Conservation (phyloP, 805 yeast genomes). For the Candida krabiensis region DNA sequence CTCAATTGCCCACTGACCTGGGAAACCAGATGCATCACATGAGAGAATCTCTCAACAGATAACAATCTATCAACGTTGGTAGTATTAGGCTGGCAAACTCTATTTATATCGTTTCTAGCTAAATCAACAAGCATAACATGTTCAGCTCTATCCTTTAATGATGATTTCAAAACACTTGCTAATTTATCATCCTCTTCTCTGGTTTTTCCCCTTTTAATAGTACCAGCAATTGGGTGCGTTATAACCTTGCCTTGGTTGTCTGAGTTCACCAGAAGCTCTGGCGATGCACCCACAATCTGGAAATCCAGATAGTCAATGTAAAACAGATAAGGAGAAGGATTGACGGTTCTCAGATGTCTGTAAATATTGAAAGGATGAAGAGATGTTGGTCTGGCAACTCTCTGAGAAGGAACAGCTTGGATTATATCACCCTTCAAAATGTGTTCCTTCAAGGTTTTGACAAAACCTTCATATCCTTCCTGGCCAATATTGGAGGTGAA, state of each 20-base stretch:
- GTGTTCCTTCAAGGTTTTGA: constrained; percentile 69
- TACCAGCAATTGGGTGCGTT: constrained; percentile 98
- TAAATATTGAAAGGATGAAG: constrained; percentile 96
- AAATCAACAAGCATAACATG: constrained; percentile 98
- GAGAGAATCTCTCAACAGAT: constrained; percentile 91
- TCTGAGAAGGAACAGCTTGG: constrained; percentile 98
- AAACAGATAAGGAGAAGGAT: constrained; percentile 96
- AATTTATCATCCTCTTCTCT: constrained; percentile 86
- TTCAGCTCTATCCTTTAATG: constrained; percentile 93
- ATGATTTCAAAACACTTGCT: constrained; percentile 70
- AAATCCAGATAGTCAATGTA: constrained; percentile 90
- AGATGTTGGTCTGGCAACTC: constrained; percentile 92
- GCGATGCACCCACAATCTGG: constrained; percentile 97
- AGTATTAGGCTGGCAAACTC: constrained; percentile 86
- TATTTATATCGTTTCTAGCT: constrained; percentile 93
- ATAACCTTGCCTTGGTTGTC: constrained; percentile 71
- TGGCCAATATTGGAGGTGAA: constrained; percentile 91
- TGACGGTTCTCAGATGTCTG: constrained; percentile 90
- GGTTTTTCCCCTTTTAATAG: constrained; percentile 87
- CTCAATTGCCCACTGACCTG: constrained; percentile 93
- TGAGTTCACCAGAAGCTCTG: constrained; percentile 85
- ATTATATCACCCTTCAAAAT: constrained; percentile 90
- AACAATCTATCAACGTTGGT: constrained; percentile 86
- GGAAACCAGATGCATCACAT: constrained; percentile 94
- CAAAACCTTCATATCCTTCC: constrained; percentile 89